Base-by-base conservation (phyloP, 2,329 filamentous ascomycete genomes). In the Emericellopsis atlantica region DNA sequence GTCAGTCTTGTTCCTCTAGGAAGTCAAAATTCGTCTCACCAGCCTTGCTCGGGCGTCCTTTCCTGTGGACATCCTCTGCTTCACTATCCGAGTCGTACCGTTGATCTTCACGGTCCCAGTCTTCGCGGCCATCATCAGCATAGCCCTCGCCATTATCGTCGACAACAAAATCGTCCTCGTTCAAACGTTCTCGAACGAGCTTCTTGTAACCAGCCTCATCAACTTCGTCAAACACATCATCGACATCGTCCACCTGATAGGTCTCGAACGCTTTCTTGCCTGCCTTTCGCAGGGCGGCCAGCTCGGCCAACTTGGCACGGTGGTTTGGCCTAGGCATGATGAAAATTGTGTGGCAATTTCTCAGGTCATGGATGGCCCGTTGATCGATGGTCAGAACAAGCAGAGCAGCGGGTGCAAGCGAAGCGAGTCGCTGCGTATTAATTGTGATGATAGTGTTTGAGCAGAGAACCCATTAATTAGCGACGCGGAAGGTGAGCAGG, bases 111-210 rank as follows among this genome's bases (percentile, higher is more conserved):
- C 83, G 76, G 61, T 90, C 80, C 89, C 90, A 90, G 52, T 96
- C 92, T 63, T 95, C 89, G 42, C 92, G 81, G 45, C 92, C 92
- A 56, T 96, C 92, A 58, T 96, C 90, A 49, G 87, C 90, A 55
- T 98, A 98, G 32, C 92, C 90, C 57, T 90, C 87, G 54, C 90
- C 90, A 66, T 95, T 94, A 65, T 98, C 92, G 66, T 96, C 92
- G 45, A 98, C 89, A 40, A 98, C 90, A 54, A 98, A 98, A 64
- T 98, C 92, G 53, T 98, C 92, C 54, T 94, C 74, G 55, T 96
- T 85, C 40, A 98, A 70, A 37, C 92, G 81, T 42, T 82, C 79
- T 34, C 92, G 78, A 12, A 98, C 88, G 49, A 96, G 82, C 59
- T 93, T 93, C 68, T 95, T 95, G 70, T 98, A 98, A 40, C 85